Evolutionary conservation across 1,284 basidiomycete species (phyloP), one percentile per base, ranked within the genome.

Genomic region (Ustilago tritici): DNA sequence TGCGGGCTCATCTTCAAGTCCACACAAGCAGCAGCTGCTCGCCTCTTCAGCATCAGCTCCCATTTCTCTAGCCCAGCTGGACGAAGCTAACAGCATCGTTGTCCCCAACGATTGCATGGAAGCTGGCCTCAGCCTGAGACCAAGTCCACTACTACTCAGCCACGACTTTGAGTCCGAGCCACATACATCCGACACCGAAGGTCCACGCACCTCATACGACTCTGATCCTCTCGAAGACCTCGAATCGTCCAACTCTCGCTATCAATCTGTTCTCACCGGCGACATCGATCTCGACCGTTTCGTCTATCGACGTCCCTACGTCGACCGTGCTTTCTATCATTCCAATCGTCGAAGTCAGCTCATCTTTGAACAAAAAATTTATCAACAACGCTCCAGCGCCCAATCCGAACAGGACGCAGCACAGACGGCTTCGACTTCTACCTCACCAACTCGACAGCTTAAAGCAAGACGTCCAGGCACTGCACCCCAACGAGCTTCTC

Each of bases 81-180:
- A 40, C 43, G 55, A 52, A 55, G 53, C 61, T n/a, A 32, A 36
- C n/a, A 55, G 55, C 41, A 75, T 70, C 34, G 35, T 75, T 23
- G 55, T 76, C 31, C 72, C 63, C 56, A 79, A 76, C 73, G 64
- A 75, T 23, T 52, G 66, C 61, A 79, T 72, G 76, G 69, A 75
- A 72, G 76, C 74, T 19, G 76, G 72, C 38, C 57, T 79, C 12
- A 69, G 73, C 57, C 50, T 75, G 4, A 49, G 68, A 19, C 65
- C 63, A 61, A 76, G 68, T 49, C 73, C 73, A 4, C 31, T 70
- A 19, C 15, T 56, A 6, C 72, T 47, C 12, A 52, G 38, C 36
- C 35, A 58, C 28, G 64, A 67, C 10, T 63, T 70, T 28, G 31
- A 34, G 4, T 19, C 35, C n/a, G 59, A 69, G n/a, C 32, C 55